Conservation (phyloP, 352 stramenopile species). For the Pythium coloratum region DNA sequence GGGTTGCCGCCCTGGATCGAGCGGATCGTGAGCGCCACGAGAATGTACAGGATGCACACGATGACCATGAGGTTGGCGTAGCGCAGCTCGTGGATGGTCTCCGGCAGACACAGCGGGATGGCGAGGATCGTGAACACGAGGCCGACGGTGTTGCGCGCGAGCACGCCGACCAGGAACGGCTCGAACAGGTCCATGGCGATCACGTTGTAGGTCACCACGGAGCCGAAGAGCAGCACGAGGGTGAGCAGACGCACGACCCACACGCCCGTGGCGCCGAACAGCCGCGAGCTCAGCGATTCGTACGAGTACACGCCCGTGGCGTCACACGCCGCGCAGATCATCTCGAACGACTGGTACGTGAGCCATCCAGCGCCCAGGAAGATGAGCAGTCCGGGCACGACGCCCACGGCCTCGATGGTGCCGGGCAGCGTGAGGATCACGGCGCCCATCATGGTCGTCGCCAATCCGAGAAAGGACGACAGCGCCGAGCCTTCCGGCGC, state of each 20-base stretch:
- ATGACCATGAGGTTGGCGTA: constrained; percentile 81
- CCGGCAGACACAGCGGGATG: constrained; percentile 77
- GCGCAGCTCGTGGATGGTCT: constrained; percentile 83
- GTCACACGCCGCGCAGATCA: constrained; percentile 66
- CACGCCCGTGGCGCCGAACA: constrained; percentile 65
- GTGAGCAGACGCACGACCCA: constrained; percentile 76
- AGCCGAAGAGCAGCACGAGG: constrained; percentile 74
- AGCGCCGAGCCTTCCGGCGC: constrained; percentile 50
- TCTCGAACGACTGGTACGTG: constrained; percentile 72
- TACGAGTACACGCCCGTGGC: constrained; percentile 72
- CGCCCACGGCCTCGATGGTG: constrained; percentile 58
- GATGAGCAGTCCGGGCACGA: constrained; percentile 51
- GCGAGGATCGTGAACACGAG: constrained; percentile 62
- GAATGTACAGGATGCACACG: constrained; percentile 79
- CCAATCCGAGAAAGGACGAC: constrained; percentile 75
- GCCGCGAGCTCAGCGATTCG: constrained; percentile 74
- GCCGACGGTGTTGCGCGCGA: constrained; percentile 65
- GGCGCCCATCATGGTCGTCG: constrained; percentile 84
- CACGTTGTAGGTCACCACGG: constrained; percentile 82
- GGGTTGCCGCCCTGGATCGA: constrained; percentile 45
- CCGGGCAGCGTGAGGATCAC: constrained; percentile 74
- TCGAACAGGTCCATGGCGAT: constrained; percentile 86
- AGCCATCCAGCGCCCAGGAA: constrained; percentile 57
- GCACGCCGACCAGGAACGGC: constrained; percentile 56
- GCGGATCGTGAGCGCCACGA: constrained; percentile 58